phyloP scores from a whole-genome alignment of 2,329 filamentous ascomycete species.

The Coniochaeta sp. region DNA sequence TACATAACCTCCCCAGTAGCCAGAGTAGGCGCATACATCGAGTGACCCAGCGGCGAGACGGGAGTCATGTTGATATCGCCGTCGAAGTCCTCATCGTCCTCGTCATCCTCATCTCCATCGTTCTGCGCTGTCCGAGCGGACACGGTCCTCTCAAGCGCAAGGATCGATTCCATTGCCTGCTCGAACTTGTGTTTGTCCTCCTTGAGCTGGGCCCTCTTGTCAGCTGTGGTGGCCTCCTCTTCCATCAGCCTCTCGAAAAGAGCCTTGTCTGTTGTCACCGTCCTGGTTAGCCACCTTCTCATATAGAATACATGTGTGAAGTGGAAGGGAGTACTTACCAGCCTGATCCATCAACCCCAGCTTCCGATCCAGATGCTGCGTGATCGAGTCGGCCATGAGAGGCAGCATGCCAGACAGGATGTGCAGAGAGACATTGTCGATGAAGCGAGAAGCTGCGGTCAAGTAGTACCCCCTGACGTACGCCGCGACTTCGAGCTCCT shows the following conservation, averaged over 20 bases:
- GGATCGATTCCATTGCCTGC: slow-evolving; percentile 19
- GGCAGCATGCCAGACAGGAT: slow-evolving; percentile 43
- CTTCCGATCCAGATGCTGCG: slow-evolving; percentile 33
- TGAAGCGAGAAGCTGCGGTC: slow-evolving; percentile 57
- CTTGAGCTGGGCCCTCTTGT: slow-evolving; percentile 11
- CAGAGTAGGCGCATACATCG: neutral
- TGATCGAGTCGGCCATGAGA: slow-evolving; percentile 30
- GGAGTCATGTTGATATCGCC: neutral
- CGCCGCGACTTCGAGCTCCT: slow-evolving; percentile 55
- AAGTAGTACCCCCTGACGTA: slow-evolving; percentile 64
- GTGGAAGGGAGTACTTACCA: slow-evolving; percentile 16
- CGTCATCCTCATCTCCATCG: neutral
- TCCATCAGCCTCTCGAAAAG: slow-evolving; percentile 13
- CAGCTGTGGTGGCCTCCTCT: slow-evolving; percentile 14
- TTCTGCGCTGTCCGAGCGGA: neutral
- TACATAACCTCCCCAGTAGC: neutral
- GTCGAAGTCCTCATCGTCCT: neutral
- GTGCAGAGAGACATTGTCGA: slow-evolving; percentile 45
- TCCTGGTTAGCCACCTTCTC: neutral
- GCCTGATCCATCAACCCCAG: slow-evolving; percentile 30
- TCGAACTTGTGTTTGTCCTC: slow-evolving; percentile 14
- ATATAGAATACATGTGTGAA: too few species aligned
- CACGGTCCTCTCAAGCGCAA: slow-evolving; percentile 12
- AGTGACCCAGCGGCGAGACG: neutral
- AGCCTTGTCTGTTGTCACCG: slow-evolving; percentile 10